phyloP scores from a whole-genome alignment of 768 basidiomycete genomes.

The Thelephora ganbajun region DNA sequence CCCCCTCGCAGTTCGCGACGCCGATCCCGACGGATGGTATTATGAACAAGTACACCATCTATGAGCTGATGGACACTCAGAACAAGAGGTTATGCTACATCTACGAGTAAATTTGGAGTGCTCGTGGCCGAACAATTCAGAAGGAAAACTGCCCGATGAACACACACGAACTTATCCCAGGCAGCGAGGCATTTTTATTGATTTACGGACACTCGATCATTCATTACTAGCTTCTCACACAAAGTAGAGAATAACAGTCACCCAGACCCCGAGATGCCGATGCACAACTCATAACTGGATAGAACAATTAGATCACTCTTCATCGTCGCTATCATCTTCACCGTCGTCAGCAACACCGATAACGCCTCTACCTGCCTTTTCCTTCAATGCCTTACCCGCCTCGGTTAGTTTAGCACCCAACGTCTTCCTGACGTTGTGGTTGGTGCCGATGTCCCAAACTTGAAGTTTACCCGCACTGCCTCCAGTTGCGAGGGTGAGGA shows the following conservation, averaged over 20 bases:
- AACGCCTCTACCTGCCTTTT: conserved; percentile 52
- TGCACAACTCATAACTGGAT: no score
- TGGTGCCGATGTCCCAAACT: conserved; percentile 89
- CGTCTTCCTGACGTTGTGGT: conserved; percentile 66
- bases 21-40: background rate
- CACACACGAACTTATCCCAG: background rate
- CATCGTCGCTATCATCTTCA: conserved; percentile 48
- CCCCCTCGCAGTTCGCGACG: background rate
- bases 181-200: background rate
- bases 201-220: background rate
- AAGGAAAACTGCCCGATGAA: background rate
- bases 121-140: background rate
- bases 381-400: conserved; percentile 54
- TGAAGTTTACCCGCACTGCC: conserved; percentile 91
- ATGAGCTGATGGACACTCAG: background rate
- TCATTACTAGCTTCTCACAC: background rate
- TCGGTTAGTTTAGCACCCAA: conserved; percentile 68
- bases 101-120: background rate
- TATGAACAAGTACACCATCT: background rate
- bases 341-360: conserved; percentile 56
- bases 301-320: conserved; percentile 12
- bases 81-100: background rate
- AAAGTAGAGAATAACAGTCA: no score
- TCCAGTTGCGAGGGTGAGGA: conserved; percentile 85
- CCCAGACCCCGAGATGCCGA: no score